Evolutionary conservation across 176 grass and related monocot species (phyloP), one percentile per base, ranked within the genome.

Genomic region (Stipa capillata): DNA sequence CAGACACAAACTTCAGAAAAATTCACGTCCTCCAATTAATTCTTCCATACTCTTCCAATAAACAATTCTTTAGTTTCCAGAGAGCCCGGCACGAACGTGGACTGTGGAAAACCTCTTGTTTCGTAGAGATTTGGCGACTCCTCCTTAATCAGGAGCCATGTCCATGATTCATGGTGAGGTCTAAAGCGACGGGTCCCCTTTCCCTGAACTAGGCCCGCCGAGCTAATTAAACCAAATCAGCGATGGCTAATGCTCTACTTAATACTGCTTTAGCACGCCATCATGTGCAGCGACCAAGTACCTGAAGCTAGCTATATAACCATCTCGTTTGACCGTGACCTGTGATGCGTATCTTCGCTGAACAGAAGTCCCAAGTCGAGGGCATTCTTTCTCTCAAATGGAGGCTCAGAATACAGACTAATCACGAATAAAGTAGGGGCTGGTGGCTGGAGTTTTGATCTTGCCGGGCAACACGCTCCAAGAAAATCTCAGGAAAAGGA

Each of bases 301-400:
- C 39, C 10, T 4, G 17, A 24, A 16, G 40, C 14, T 21, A 53
- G 28, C 67, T 65, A 72, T n/a, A n/a, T n/a, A 83, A 67, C 74
- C 80, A 71, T 88, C 74, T 50, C 12, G 37, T 84, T 58, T 84
- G 86, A 74, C 67, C 50, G 1, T 25, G 49, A 59, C 57, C 4
- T 24, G 12, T 0, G 7, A 66, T 48, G 43, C 65, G 21, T 65
- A 7, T 9, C 39, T 76, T 42, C 18, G 40, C 61, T 15, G 40
- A 86, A 41, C 18, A 32, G 12, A 81, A 74, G 40, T 33, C 40
- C 11, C 31, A 10, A 1, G 17, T 39, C 28, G 69, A 13, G 39
- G 61, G n/a, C 29, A 32, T 64, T 39, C 15, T 56, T 5, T 14
- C 9, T 4, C 50, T 0, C 7, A 9, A 23, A 57, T 16, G 8